These are phyloP conservation scores for Botryococcus braunii DNA, from an alignment of 163 green algal genomes.

Conservation along the genomic window DNA sequence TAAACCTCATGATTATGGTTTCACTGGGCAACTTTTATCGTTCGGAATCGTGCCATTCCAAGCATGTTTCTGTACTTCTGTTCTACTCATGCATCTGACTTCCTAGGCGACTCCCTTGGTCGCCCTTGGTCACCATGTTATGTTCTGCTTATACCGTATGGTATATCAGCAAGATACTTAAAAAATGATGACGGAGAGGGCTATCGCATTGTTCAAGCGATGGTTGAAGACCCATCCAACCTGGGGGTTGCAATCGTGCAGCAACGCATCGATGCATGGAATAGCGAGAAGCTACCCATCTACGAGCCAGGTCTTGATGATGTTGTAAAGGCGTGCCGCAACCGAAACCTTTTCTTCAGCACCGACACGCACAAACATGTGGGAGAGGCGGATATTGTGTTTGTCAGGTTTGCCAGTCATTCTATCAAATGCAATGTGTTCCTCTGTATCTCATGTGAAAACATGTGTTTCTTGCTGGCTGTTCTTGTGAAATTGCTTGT, in stretches of 20 bases:
- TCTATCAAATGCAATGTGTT: background rate
- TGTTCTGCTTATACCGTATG: background rate
- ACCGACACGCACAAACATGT: constrained; percentile 93
- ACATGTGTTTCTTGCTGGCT: background rate
- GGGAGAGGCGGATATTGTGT: constrained; percentile 88
- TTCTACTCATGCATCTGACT: no score
- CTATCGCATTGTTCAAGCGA: no score
- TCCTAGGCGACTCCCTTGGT: no score
- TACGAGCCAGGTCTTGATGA: constrained; percentile 97
- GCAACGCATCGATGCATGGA: background rate
- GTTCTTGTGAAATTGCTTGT: background rate
- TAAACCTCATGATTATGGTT: background rate
- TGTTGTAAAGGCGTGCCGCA: constrained; percentile 76
- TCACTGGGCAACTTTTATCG: background rate
- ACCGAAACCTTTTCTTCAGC: constrained; percentile 96
- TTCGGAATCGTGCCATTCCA: background rate
- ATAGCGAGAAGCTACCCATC: constrained; percentile 84
- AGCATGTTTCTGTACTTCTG: background rate
- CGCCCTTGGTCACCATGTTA: background rate
- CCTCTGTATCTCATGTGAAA: background rate
- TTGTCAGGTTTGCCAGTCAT: constrained; percentile 64
- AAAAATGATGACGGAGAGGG: no score
- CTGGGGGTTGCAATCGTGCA: background rate
- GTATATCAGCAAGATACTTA: background rate
- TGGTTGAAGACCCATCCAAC: no score